Evolutionary conservation across 768 basidiomycete species (phyloP).

Genomic region (Amanita molliuscula): DNA sequence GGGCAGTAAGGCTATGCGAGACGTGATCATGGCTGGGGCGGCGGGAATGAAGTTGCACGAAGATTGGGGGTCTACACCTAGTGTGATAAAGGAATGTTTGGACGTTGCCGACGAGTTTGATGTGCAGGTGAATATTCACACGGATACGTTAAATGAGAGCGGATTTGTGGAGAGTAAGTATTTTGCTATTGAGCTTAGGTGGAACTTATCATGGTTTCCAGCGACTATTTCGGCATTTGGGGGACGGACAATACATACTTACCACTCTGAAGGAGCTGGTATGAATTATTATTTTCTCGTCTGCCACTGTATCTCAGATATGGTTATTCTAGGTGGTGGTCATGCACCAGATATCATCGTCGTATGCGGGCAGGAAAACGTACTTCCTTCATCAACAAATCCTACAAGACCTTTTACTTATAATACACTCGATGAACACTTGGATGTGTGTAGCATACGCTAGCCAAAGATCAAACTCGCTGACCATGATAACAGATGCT

Average conservation of each 20-base stretch:
- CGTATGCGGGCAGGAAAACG: slow-evolving; percentile 84
- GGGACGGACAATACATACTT: slow-evolving; percentile 88
- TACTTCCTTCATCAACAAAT: slow-evolving; percentile 93
- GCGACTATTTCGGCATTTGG: slow-evolving; percentile 88
- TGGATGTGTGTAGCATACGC: slow-evolving; percentile 56
- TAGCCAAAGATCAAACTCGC: not conserved
- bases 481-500: slow-evolving; percentile 95
- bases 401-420: slow-evolving; percentile 87
- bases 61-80: slow-evolving; percentile 93
- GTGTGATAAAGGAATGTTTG: slow-evolving; percentile 65
- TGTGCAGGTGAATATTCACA: slow-evolving; percentile 96
- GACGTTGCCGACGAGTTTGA: slow-evolving; percentile 85
- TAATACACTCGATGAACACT: slow-evolving; percentile 94
- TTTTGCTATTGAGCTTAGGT: not conserved
- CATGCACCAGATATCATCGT: slow-evolving; percentile 98
- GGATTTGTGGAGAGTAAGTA: slow-evolving; percentile 87
- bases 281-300: slow-evolving; percentile 6
- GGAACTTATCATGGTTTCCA: slow-evolving; percentile 17
- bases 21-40: slow-evolving; percentile 76
- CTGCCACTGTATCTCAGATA: not conserved
- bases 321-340: slow-evolving; percentile 54
- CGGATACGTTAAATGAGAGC: slow-evolving; percentile 94
- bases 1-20: slow-evolving; percentile 61
- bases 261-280: slow-evolving; percentile 96
- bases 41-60: slow-evolving; percentile 92